phyloP scores from a whole-genome alignment of 1,139 yeast genomes.

The Arxiozyma bovina region DNA sequence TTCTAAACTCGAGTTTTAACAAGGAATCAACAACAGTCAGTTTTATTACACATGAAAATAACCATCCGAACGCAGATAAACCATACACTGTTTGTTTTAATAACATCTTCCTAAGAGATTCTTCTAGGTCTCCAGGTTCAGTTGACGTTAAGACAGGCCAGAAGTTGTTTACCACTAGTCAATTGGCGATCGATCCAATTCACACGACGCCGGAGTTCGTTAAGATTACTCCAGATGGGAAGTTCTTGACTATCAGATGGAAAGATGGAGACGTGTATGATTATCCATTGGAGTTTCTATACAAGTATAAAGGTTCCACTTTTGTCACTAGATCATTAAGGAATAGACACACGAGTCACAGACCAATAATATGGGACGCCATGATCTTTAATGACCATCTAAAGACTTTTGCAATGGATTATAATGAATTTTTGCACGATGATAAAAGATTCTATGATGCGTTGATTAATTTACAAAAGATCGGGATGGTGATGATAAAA shows the following conservation, averaged over 20 bases:
- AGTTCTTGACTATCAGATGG: slow-evolving; percentile 44
- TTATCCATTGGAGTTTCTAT: slow-evolving; percentile 43
- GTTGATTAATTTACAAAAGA: slow-evolving; percentile 43
- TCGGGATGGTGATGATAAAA: slow-evolving; percentile 52
- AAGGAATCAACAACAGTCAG: slow-evolving; percentile 20
- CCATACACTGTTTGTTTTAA: slow-evolving; percentile 37
- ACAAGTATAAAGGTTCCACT: slow-evolving; percentile 35
- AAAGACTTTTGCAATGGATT: slow-evolving; percentile 32
- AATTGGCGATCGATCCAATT: slow-evolving; percentile 30
- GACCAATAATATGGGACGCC: slow-evolving; percentile 38
- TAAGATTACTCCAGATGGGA: slow-evolving; percentile 30
- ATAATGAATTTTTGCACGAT: slow-evolving; percentile 38
- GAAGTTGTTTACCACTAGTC: slow-evolving; percentile 58
- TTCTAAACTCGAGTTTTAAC: slow-evolving; percentile 14
- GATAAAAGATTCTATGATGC: slow-evolving; percentile 35
- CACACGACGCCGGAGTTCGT: slow-evolving; percentile 28
- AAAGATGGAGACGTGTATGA: slow-evolving; percentile 41
- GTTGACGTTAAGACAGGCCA: slow-evolving; percentile 53
- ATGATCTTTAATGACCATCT: slow-evolving; percentile 25
- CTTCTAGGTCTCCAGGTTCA: slow-evolving; percentile 44
- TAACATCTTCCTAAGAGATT: slow-evolving; percentile 56
- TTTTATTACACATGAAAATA: slow-evolving; percentile 10
- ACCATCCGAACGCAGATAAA: slow-evolving; percentile 8
- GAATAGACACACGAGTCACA: slow-evolving; percentile 31
- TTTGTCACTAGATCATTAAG: slow-evolving; percentile 31